Percentiles rank a stretch among this genome's conserved stretches.
Conservation (phyloP, 208 protist genomes). For the Acanthamoeba quina region DNA sequence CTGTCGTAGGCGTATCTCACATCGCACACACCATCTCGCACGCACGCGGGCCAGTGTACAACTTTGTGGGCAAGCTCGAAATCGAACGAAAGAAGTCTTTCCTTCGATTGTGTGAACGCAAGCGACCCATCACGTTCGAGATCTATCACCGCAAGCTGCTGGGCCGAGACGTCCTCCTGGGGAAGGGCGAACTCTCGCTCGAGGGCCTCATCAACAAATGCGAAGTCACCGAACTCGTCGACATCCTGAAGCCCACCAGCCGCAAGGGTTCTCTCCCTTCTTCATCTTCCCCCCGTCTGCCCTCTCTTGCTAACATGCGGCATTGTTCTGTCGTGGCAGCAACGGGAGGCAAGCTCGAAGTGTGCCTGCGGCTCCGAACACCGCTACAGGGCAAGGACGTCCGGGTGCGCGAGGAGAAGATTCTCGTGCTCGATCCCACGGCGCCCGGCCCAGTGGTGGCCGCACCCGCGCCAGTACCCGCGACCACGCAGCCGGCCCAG, state of each 20-base stretch:
- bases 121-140: slow-evolving; percentile 33
- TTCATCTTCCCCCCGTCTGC: neutral
- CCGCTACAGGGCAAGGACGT: slow-evolving; percentile 45
- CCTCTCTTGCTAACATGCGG: neutral
- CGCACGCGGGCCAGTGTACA: neutral
- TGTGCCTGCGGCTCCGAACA: slow-evolving; percentile 6
- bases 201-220: slow-evolving; percentile 40
- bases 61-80: neutral
- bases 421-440: slow-evolving; percentile 44
- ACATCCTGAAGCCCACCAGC: slow-evolving; percentile 7
- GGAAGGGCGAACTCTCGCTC: slow-evolving; percentile 18
- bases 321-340: no score
- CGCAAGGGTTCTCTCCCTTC: slow-evolving; percentile 3
- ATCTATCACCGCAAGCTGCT: slow-evolving; percentile 30
- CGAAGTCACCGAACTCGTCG: neutral
- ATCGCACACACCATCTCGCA: neutral
- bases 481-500: neutral
- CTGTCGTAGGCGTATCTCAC: neutral
- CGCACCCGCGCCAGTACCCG: neutral
- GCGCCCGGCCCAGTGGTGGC: neutral
- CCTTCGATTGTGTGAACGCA: slow-evolving; percentile 39
- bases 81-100: slow-evolving; percentile 70
- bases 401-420: neutral
- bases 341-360: slow-evolving; percentile 66
- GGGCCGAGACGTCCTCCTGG: neutral